phyloP scores from a whole-genome alignment of 2,329 filamentous ascomycete species.

The Arthroderma uncinatum region DNA sequence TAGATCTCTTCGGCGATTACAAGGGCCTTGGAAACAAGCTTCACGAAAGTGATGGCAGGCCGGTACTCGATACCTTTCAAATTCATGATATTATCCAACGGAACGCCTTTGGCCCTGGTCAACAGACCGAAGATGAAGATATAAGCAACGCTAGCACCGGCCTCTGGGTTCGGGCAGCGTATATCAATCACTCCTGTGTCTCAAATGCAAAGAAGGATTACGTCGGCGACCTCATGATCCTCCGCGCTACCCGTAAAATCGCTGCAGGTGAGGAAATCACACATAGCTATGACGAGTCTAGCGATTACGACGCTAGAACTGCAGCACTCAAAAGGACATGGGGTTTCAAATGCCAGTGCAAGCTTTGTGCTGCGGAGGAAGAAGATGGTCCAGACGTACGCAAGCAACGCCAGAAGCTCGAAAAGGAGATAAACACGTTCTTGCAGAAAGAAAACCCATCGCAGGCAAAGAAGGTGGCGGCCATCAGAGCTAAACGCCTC shows the following conservation, averaged over 20 bases:
- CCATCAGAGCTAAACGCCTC: background rate
- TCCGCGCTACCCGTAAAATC: conserved; percentile 39
- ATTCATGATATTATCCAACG: background rate
- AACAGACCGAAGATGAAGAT: background rate
- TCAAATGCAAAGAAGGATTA: conserved; percentile 40
- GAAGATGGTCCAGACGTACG: background rate
- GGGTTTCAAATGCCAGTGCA: conserved; percentile 20
- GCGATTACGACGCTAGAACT: conserved; percentile 1
- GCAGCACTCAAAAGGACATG: conserved; percentile 14
- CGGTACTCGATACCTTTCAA: background rate
- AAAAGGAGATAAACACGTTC: background rate
- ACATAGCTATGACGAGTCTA: conserved; percentile 29
- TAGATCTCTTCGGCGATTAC: background rate
- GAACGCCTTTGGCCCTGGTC: background rate
- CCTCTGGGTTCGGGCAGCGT: conserved; percentile 40
- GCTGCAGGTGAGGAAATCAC: conserved; percentile 37
- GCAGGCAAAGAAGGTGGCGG: background rate
- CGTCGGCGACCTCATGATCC: conserved; percentile 45
- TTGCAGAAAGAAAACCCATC: background rate
- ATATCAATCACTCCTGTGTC: conserved; percentile 45
- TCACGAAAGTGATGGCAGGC: background rate
- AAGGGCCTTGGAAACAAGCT: background rate
- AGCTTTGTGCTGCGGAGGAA: conserved; percentile 18
- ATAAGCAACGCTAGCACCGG: conserved; percentile 22
- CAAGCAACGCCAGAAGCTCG: background rate